A percentile compares a stretch with the other conserved stretches of the same genome.
Conservation (phyloP, 805 yeast genomes). For the Lipomyces mesembrius region DNA sequence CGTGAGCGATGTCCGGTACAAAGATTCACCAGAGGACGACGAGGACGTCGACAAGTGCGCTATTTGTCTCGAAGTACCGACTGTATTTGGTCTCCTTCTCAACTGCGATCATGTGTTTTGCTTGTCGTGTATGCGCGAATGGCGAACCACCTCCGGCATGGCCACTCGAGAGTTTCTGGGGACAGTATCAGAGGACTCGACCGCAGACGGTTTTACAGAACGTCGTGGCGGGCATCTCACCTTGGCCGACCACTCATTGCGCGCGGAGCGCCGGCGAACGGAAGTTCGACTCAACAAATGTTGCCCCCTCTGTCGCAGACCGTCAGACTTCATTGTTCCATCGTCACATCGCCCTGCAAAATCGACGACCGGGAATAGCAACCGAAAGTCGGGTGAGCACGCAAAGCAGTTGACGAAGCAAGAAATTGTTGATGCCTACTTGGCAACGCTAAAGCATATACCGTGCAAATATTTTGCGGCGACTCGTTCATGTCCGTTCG, state of each 20-base stretch:
- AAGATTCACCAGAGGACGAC: conserved; percentile 1
- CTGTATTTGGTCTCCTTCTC: conserved; percentile 22
- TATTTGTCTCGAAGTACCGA: conserved; percentile 29
- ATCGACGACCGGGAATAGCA: background rate
- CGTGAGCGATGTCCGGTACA: background rate
- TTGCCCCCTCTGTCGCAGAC: conserved; percentile 32
- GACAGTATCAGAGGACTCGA: background rate
- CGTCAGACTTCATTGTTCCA: conserved; percentile 31
- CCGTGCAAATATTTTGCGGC: conserved; percentile 29
- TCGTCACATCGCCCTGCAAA: conserved; percentile 20
- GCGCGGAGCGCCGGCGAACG: background rate
- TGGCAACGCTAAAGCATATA: conserved; percentile 24
- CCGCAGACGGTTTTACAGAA: background rate
- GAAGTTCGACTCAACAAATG: conserved; percentile 17
- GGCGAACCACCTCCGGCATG: conserved; percentile 20
- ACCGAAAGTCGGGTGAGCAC: background rate
- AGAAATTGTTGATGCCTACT: conserved; percentile 21
- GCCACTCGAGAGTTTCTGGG: conserved; percentile 1
- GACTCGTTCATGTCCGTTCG: conserved; percentile 18
- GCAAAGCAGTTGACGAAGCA: conserved; percentile 13
- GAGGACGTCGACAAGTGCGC: conserved; percentile 16
- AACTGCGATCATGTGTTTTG: conserved; percentile 30
- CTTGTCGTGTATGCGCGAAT: conserved; percentile 24
- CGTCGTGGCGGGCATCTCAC: background rate
- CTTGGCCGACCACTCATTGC: background rate